Conservation (phyloP, 805 yeast species). For the Helenozyma baotianmanensis region DNA sequence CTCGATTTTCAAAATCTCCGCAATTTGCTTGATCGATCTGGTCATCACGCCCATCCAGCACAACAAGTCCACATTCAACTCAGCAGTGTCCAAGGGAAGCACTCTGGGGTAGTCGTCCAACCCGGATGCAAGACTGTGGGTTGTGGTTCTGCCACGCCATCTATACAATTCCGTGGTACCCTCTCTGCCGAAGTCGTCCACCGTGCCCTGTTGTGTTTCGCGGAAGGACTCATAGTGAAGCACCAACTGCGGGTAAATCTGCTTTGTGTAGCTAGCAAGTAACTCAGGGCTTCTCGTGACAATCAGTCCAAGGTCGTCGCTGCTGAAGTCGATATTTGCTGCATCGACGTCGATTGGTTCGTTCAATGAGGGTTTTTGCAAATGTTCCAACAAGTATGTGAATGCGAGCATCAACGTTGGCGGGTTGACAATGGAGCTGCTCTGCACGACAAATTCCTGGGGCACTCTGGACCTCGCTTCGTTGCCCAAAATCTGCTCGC, state of each 20-base stretch:
- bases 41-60: slow-evolving; percentile 96
- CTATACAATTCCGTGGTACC: slow-evolving; percentile 61
- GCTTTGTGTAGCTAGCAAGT: slow-evolving; percentile 50
- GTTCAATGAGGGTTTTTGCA: not conserved
- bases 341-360: slow-evolving; percentile 14
- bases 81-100: slow-evolving; percentile 75
- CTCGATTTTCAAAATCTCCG: slow-evolving; percentile 52
- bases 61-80: slow-evolving; percentile 81
- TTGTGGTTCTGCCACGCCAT: slow-evolving; percentile 88
- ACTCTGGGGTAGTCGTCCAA: slow-evolving; percentile 94
- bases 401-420: slow-evolving; percentile 84
- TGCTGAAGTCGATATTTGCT: slow-evolving; percentile 1
- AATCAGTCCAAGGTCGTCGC: slow-evolving; percentile 41
- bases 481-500: slow-evolving; percentile 90
- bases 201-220: slow-evolving; percentile 69
- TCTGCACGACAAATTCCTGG: slow-evolving; percentile 73
- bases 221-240: slow-evolving; percentile 84
- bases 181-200: slow-evolving; percentile 64
- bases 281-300: slow-evolving; percentile 58
- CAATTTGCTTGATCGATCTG: slow-evolving; percentile 69
- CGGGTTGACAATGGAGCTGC: slow-evolving; percentile 89
- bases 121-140: slow-evolving; percentile 89
- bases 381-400: slow-evolving; percentile 45
- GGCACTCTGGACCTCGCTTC: slow-evolving; percentile 92
- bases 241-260: slow-evolving; percentile 72